Base-by-base conservation (phyloP, 1,284 basidiomycete genomes). In the Pseudozyma flocculosa region DNA sequence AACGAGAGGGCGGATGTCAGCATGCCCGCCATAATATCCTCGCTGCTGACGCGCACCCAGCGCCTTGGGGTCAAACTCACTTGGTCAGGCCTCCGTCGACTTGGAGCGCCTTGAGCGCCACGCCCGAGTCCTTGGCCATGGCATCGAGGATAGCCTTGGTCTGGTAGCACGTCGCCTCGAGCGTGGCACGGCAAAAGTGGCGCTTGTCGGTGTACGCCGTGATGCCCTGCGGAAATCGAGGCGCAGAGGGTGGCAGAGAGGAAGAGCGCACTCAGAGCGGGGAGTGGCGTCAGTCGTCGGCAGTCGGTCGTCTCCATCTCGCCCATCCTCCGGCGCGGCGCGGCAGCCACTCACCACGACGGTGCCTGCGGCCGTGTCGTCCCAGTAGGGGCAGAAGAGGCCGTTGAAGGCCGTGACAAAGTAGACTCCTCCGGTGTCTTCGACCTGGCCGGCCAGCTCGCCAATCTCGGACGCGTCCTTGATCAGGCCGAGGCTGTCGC, bases 371-470 rank as follows among this genome's bases (percentile, higher is more conserved):
- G 91, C 91, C 19, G 85, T 85, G 41, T 90, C 85, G 77, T 94
- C 92, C 92, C 92, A 94, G 79, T 92, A 90, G 1, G 79, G 79
- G 17, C 90, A 91, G 40, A 94, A 85, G 32, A 96, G 83, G 57
- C 92, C 93, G 48, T 88, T 88, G 82, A 97, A 95, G 10, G 90
- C 93, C 1, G 94, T 94, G 37, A 98, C 94, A 74, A 98, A 98
- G 82, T 92, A 96, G 34, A 96, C 84, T n/a, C 94, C 94, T 40
- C 89, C 93, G 0, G 90, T 88, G 72, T 88, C 85, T 17, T 85
- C 80, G 40, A 88, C 91, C 40, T 86, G 83, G 5, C 83, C 85
- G 1, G 92, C 93, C 37, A 97, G 84, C 17, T 83, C 83, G 73
- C 96, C 95, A 72, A 97, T 88, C 56, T 97, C 90, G 18, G 79